A percentile compares a stretch with the other conserved stretches of the same genome.
These are phyloP conservation scores for Paragyromitra xinjiangensis DNA, from an alignment of 495 filamentous ascomycete genomes.

Conservation along the genomic window DNA sequence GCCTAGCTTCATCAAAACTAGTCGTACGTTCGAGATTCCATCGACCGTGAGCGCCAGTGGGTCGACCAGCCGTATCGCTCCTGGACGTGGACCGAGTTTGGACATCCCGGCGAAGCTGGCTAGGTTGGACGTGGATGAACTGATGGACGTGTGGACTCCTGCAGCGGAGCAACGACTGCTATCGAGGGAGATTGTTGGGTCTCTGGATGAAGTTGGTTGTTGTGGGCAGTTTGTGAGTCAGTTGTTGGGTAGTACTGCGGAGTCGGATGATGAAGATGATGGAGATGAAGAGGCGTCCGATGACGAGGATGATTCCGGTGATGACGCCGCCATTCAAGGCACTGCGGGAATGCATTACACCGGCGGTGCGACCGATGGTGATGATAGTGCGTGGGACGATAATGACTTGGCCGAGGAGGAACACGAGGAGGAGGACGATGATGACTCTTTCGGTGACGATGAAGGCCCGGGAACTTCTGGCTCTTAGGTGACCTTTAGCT, in stretches of 20 bases:
- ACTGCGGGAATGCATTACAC: slow-evolving; percentile 32
- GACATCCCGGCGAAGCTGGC: slow-evolving; percentile 48
- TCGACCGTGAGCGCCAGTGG: slow-evolving; percentile 2
- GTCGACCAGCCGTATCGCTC: slow-evolving; percentile 1
- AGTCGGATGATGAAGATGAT: slow-evolving; percentile 55
- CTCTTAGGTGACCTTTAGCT: slow-evolving; percentile 3
- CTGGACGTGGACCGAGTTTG: slow-evolving; percentile 34
- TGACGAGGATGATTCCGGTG: slow-evolving; percentile 51
- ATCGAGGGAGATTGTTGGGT: slow-evolving; percentile 46
- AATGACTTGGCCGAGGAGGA: slow-evolving; percentile 37
- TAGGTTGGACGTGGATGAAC: slow-evolving; percentile 50
- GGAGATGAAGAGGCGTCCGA: slow-evolving; percentile 53
- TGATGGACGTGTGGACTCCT: slow-evolving; percentile 54
- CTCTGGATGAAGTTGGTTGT: slow-evolving; percentile 56
- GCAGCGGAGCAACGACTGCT: slow-evolving; percentile 54
- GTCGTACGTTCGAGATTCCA: neutral
- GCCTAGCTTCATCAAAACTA: slow-evolving; percentile 6
- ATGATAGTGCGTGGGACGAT: slow-evolving; percentile 34
- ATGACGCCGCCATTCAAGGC: slow-evolving; percentile 25
- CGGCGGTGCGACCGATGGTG: slow-evolving; percentile 20
- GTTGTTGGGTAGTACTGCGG: slow-evolving; percentile 38
- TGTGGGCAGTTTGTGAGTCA: slow-evolving; percentile 54
- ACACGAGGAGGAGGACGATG: slow-evolving; percentile 24
- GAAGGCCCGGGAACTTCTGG: slow-evolving; percentile 28
- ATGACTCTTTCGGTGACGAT: slow-evolving; percentile 37